Percentiles rank a stretch among this genome's conserved stretches.
phyloP scores from a whole-genome alignment of 768 basidiomycete species.

The Termitomyces sp. region DNA sequence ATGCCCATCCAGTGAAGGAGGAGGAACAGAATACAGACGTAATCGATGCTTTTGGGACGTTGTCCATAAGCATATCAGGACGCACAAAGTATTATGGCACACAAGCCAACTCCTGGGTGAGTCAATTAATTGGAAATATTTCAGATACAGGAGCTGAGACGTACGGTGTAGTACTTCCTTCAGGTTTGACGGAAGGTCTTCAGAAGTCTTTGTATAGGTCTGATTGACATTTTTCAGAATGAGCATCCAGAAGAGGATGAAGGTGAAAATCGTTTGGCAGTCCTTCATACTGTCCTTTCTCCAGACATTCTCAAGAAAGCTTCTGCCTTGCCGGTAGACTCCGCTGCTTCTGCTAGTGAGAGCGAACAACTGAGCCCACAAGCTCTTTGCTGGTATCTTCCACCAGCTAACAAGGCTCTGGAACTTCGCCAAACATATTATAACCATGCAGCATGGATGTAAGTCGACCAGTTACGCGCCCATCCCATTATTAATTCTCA shows the following conservation, averaged over 20 bases:
- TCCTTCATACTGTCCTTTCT: constrained; percentile 53
- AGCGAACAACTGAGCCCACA: constrained; percentile 45
- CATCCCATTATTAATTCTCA: constrained; percentile 8
- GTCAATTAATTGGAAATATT: constrained; percentile 18
- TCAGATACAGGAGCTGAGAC: constrained; percentile 7
- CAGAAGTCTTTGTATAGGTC: background rate
- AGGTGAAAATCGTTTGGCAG: constrained; percentile 39
- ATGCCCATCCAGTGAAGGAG: constrained; percentile 42
- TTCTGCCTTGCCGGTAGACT: constrained; percentile 59
- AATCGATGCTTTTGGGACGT: constrained; percentile 74
- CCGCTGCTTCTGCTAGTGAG: constrained; percentile 29
- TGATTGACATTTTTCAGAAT: constrained; percentile 37
- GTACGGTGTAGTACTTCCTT: constrained; percentile 57
- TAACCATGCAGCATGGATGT: constrained; percentile 70
- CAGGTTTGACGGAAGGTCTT: constrained; percentile 34
- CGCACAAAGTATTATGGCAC: constrained; percentile 74
- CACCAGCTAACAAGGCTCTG: constrained; percentile 53
- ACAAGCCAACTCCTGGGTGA: constrained; percentile 73
- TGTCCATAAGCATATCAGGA: constrained; percentile 69
- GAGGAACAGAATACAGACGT: constrained; percentile 63
- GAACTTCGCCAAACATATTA: constrained; percentile 58
- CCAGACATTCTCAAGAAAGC: constrained; percentile 60
- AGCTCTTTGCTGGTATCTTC: constrained; percentile 66
- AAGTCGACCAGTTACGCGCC: constrained; percentile 19
- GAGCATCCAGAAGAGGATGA: constrained; percentile 55